Evolutionary conservation across 805 yeast genomes (phyloP), one percentile per base, ranked within the genome.

Genomic region (Blastobotrys terrestris): DNA sequence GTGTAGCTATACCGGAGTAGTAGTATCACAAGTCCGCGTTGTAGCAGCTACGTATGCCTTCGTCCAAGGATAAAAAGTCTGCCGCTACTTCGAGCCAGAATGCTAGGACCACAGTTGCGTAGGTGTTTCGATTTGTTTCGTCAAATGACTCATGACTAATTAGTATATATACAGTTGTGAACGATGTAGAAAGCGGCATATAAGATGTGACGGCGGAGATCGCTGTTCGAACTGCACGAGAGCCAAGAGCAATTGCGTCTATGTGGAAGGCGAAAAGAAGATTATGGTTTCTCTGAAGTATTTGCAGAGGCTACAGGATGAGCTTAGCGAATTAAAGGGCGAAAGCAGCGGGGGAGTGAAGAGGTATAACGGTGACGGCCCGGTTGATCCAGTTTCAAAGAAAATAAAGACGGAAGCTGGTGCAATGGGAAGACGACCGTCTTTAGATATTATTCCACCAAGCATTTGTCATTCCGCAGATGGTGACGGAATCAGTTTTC

Each of bases 151-250:
- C 15, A 3, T 20, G 5, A n/a, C 46, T 43, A 43, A 43, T 22
- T 16, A 42, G 46, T 14, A 20, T 26, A 47, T 43, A 4, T n/a
- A n/a, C n/a, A n/a, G n/a, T n/a, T 60, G 64, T 20, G 64, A 60
- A 44, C 55, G 64, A 18, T 60, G 64, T 48, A 53, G 64, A 16
- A 59, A 55, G 42, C 48, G 63, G 3, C 64, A 60, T 39, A 60
- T 55, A 3, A 52, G 56, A 19, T 60, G 64, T 48, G 58, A 59
- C 14, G 64, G 64, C 2, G 60, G 53, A 7, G 53, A 53, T 2
- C 51, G 52, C 8, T 60, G 64, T 40, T 42, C 48, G 7, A 50
- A 54, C 15, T 60, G 64, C 48, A 49, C 44, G 5, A 56, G 54
- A 41, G 21, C 55, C 19, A 50, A 51, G 3, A 51, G 54, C 20